Conservation (phyloP, 2,329 filamentous ascomycete species). For the Cephalotrichum gorgonifer region DNA sequence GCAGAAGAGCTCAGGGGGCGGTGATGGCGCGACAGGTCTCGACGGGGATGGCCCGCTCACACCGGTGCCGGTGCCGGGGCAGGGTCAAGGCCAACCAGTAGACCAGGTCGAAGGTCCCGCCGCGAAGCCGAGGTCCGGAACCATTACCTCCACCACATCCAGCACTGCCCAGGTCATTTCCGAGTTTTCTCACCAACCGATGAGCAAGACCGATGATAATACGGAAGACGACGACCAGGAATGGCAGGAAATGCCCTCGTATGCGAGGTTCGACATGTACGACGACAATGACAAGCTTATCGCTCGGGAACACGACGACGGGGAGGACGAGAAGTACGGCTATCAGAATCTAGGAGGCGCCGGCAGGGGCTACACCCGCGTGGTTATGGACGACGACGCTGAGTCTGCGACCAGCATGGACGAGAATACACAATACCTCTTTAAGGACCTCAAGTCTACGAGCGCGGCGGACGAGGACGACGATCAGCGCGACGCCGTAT, state of each 20-base stretch:
- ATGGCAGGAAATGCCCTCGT: slow-evolving; percentile 93
- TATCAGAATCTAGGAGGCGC: slow-evolving; percentile 78
- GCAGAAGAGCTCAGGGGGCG: background rate
- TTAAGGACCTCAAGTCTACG: slow-evolving; percentile 59
- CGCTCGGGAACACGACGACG: slow-evolving; percentile 67
- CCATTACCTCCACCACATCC: slow-evolving; percentile 23
- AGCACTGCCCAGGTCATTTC: slow-evolving; percentile 39
- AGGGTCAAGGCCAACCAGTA: too few species aligned
- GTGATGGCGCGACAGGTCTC: slow-evolving; percentile 16
- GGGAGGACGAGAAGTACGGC: slow-evolving; percentile 55
- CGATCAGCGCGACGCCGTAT: slow-evolving; percentile 72
- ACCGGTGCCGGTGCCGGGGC: slow-evolving; percentile 16
- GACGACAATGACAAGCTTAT: slow-evolving; percentile 86
- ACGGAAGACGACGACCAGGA: slow-evolving; percentile 52
- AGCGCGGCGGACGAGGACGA: slow-evolving; percentile 60
- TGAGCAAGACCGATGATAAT: slow-evolving; percentile 45
- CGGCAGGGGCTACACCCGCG: slow-evolving; percentile 88
- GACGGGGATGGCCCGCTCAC: slow-evolving; percentile 11
- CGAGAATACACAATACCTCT: slow-evolving; percentile 92
- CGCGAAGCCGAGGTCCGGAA: slow-evolving; percentile 5
- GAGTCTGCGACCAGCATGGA: slow-evolving; percentile 93
- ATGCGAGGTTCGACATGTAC: slow-evolving; percentile 88
- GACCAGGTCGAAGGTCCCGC: slow-evolving; percentile 12
- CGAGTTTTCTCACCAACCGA: slow-evolving; percentile 84
- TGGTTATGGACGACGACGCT: slow-evolving; percentile 91